A percentile compares a stretch with the other conserved stretches of the same genome.
These are phyloP conservation scores for Paracamarosporium sp. DNA, from an alignment of 2,329 filamentous ascomycete genomes.

Conservation along the genomic window DNA sequence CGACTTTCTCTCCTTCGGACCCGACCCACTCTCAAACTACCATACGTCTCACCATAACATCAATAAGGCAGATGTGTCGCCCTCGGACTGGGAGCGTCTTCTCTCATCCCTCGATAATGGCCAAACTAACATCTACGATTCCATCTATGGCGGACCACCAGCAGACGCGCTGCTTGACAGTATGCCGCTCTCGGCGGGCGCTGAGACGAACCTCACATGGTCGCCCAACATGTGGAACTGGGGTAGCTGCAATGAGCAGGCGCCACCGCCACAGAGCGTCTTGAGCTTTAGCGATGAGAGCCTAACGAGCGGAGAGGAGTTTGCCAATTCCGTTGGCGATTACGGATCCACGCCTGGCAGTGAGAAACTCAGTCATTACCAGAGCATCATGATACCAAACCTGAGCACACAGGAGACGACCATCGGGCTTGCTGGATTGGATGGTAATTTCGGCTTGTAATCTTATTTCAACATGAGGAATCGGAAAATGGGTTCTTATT, in stretches of 20 bases:
- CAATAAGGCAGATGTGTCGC: constrained; percentile 58
- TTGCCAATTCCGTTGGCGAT: constrained; percentile 37
- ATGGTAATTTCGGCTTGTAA: constrained; percentile 50
- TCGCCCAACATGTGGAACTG: constrained; percentile 46
- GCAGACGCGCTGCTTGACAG: constrained; percentile 46
- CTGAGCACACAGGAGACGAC: constrained; percentile 29
- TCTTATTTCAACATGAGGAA: neutral
- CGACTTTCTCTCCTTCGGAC: constrained; percentile 56
- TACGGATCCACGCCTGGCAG: constrained; percentile 36
- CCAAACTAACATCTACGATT: constrained; percentile 82
- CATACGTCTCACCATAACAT: constrained; percentile 42
- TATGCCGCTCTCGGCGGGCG: constrained; percentile 33
- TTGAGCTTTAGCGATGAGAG: constrained; percentile 68
- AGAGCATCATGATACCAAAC: constrained; percentile 45
- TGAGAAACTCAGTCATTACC: constrained; percentile 34
- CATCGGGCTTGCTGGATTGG: constrained; percentile 42
- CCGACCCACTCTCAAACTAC: constrained; percentile 44
- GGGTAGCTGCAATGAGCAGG: constrained; percentile 31
- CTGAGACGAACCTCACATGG: constrained; percentile 42
- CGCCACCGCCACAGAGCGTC: constrained; percentile 58
- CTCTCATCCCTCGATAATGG: constrained; percentile 81
- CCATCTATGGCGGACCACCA: constrained; percentile 74
- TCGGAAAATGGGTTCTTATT: neutral
- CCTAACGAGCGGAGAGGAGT: constrained; percentile 59
- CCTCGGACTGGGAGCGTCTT: constrained; percentile 82